Evolutionary conservation across 306 rosid genomes (phyloP).

Genomic region (Herpetospermum pedunculosum): DNA sequence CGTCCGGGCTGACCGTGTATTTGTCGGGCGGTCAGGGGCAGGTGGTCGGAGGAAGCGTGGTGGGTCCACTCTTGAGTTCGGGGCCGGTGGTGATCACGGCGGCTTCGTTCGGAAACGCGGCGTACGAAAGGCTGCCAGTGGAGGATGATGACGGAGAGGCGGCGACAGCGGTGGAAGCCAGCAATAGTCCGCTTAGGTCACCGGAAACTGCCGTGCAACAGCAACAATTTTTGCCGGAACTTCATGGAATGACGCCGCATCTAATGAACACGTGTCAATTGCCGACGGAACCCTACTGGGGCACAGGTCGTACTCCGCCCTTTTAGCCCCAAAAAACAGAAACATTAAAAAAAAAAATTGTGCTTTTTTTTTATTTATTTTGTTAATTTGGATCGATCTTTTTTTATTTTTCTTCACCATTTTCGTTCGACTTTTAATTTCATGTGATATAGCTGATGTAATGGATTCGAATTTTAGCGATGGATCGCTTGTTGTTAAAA

Average conservation of each 20-base stretch:
- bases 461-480: background rate
- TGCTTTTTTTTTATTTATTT: background rate
- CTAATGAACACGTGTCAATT: constrained; percentile 75
- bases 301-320: constrained; percentile 49
- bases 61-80: constrained; percentile 60
- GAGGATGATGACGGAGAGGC: constrained; percentile 56
- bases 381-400: background rate
- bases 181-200: constrained; percentile 41
- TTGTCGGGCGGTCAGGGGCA: constrained; percentile 89
- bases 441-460: background rate
- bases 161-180: constrained; percentile 9
- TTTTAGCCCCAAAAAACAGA: constrained; percentile 18
- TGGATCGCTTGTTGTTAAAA: background rate
- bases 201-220: constrained; percentile 46
- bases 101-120: constrained; percentile 90
- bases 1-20: constrained; percentile 67
- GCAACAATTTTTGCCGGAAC: constrained; percentile 41
- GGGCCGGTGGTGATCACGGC: constrained; percentile 90
- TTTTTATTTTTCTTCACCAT: background rate
- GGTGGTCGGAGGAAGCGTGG: constrained; percentile 81
- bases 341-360: background rate
- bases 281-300: constrained; percentile 77
- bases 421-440: background rate
- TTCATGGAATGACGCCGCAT: constrained; percentile 76
- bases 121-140: constrained; percentile 79